Base-by-base conservation (phyloP, 108 stramenopile species). In the Pelagomonas calceolata region DNA sequence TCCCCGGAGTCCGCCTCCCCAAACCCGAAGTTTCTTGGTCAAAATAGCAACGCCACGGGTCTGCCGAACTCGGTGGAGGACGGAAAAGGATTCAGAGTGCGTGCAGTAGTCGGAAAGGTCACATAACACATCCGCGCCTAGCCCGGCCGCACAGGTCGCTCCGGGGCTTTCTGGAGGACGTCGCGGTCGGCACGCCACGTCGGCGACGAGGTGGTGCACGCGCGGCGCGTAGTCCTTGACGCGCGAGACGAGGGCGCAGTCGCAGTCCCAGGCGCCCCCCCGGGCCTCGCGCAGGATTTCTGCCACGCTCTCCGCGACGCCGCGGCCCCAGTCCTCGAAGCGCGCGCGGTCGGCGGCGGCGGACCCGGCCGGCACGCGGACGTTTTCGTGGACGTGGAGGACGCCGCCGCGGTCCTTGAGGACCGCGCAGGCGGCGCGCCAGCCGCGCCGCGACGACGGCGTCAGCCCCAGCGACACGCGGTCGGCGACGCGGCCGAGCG, bases 381-480 rank as follows among this genome's bases (percentile, higher is more conserved):
- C 94, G 79, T 95, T 98, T 32, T 78, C 96, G 77, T 98, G 96
- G 32, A 98, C 73, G 76, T 98, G 96, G 30, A 95, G 74, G 92
- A 90, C 89, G 26, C 94, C 93, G 16, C 89, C 88, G 30, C 72
- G 66, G 30, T 35, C 46, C 37, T 83, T 78, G 39, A 98, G 71
- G 36, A 89, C 91, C 36, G 73, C 63, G 0, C 91, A 85, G n/a
- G 91, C 96, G 7, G 85, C 78, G 60, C 70, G 71, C 94, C 93
- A 95, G 36, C 92, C 92, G 21, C 90, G 90, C 86, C 92, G 90
- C 64, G 86, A 83, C 65, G 90, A 89, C 0, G 96, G 96, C 32
- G 95, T 82, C n/a, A 98, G 79, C 26, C 96, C 96, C 32, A 98
- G 82, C 63, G 84, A 88, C 30, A 98, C 89, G 34, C 96, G 82